A percentile compares a stretch with the other conserved stretches of the same genome.
Conservation (phyloP, 805 yeast species). For the Priceomyces carsonii region DNA sequence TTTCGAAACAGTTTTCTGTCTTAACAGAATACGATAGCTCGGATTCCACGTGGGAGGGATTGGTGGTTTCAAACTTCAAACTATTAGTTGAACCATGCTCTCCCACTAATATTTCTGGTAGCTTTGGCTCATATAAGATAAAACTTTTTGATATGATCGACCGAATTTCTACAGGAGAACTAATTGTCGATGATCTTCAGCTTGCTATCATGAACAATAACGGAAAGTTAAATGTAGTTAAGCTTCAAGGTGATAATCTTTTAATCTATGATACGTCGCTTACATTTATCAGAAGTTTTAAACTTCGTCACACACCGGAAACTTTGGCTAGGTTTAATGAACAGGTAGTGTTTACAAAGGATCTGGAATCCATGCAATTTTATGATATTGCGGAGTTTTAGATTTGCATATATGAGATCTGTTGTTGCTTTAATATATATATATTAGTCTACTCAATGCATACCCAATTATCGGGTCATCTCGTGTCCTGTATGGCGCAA, state of each 20-base stretch:
- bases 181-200: constrained; percentile 1
- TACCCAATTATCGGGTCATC: too few species aligned
- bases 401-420: too few species aligned
- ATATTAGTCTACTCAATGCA: too few species aligned
- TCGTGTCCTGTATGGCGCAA: too few species aligned
- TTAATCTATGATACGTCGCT: constrained; percentile 2
- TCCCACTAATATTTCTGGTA: too few species aligned
- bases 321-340: not conserved
- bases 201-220: not conserved
- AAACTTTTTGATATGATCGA: constrained; percentile 7
- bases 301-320: constrained; percentile 1
- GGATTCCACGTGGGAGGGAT: constrained; percentile 2
- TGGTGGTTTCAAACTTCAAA: not conserved
- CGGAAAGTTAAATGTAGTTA: not conserved
- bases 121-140: not conserved
- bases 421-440: too few species aligned
- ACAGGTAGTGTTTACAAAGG: constrained; percentile 3
- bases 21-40: constrained; percentile 3
- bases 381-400: too few species aligned
- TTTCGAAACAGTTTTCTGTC: constrained; percentile 13
- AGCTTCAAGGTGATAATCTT: constrained; percentile 3
- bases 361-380: constrained; percentile 1
- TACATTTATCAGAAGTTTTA: not conserved
- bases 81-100: constrained; percentile 5
- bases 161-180: constrained; percentile 2